phyloP scores from a whole-genome alignment of 2,329 filamentous ascomycete species.

The Fusarium torreyae region DNA sequence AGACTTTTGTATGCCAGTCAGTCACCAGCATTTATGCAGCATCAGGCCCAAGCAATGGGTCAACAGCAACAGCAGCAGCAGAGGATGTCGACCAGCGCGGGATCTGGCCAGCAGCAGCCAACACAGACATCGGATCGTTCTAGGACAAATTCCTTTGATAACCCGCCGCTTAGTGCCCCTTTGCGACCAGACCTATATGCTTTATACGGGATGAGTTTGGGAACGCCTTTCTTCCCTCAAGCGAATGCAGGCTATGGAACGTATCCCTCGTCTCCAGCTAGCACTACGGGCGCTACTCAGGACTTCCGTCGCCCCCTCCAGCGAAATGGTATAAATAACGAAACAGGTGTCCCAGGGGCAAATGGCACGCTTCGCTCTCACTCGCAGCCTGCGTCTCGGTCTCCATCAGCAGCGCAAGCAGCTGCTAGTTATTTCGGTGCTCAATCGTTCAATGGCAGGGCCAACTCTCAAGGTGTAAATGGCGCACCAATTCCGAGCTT shows the following conservation, averaged over 20 bases:
- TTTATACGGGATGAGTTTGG: constrained; percentile 61
- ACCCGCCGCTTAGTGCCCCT: constrained; percentile 71
- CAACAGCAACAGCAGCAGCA: constrained; percentile 56
- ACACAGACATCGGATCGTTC: constrained; percentile 63
- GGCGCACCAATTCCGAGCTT: constrained; percentile 69
- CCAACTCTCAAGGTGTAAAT: constrained; percentile 61
- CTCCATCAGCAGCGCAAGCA: constrained; percentile 52
- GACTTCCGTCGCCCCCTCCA: constrained; percentile 73
- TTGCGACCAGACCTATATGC: constrained; percentile 71
- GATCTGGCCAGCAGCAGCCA: constrained; percentile 51
- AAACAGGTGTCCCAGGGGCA: constrained; percentile 63
- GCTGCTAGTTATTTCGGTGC: constrained; percentile 47
- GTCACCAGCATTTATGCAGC: constrained; percentile 54
- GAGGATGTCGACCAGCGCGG: constrained; percentile 37
- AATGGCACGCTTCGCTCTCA: constrained; percentile 74
- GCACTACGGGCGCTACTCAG: constrained; percentile 58
- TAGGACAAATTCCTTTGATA: constrained; percentile 75
- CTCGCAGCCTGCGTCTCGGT: constrained; percentile 74
- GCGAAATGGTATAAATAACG: constrained; percentile 66
- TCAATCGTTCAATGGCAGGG: constrained; percentile 57
- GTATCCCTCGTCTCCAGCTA: constrained; percentile 71
- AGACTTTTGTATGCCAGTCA: constrained; percentile 56
- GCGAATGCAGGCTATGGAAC: constrained; percentile 62
- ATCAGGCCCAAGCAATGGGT: constrained; percentile 52
- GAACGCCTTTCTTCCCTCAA: constrained; percentile 64